A percentile compares a stretch with the other conserved stretches of the same genome.
Evolutionary conservation across 164 flowering plant species (phyloP).

Genomic region (Dillenia turbinata): DNA sequence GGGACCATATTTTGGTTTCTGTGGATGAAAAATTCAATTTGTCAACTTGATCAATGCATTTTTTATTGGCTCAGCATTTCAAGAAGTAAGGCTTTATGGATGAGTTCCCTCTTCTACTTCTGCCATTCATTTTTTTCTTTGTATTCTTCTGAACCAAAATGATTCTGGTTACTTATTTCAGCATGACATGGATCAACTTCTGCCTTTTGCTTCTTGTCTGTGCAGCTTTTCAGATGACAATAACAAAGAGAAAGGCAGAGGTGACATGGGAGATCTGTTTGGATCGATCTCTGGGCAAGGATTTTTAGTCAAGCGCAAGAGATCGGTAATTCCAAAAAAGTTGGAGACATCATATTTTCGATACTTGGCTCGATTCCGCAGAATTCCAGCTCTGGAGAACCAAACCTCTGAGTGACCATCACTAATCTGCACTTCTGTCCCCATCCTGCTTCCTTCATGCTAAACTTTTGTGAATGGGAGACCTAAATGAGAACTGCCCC

Average conservation of each 20-base stretch:
- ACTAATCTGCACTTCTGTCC: too few species aligned
- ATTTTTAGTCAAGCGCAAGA: conserved; percentile 42
- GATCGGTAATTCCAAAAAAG: conserved; percentile 36
- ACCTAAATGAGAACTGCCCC: too few species aligned
- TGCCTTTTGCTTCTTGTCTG: not conserved
- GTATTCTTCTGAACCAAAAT: not conserved
- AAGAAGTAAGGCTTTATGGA: too few species aligned
- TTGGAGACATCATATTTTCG: conserved; percentile 25
- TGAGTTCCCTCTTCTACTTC: not conserved
- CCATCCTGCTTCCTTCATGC: too few species aligned
- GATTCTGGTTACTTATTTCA: not conserved
- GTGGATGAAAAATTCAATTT: too few species aligned
- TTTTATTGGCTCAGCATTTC: too few species aligned
- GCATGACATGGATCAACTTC: not conserved
- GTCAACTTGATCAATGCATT: too few species aligned
- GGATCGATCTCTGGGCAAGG: conserved; percentile 53
- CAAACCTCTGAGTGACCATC: conserved; percentile 29
- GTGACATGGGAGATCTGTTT: conserved; percentile 40
- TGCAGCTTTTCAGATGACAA: conserved; percentile 42
- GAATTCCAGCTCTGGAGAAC: conserved; percentile 44
- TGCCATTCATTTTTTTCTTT: not conserved
- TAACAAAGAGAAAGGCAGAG: conserved; percentile 19
- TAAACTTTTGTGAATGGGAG: too few species aligned
- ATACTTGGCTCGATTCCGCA: conserved; percentile 46
- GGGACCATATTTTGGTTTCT: too few species aligned